A percentile compares a stretch with the other conserved stretches of the same genome.
phyloP scores from a whole-genome alignment of 2,329 filamentous ascomycete species.

The Chaetomiaceae sp. region DNA sequence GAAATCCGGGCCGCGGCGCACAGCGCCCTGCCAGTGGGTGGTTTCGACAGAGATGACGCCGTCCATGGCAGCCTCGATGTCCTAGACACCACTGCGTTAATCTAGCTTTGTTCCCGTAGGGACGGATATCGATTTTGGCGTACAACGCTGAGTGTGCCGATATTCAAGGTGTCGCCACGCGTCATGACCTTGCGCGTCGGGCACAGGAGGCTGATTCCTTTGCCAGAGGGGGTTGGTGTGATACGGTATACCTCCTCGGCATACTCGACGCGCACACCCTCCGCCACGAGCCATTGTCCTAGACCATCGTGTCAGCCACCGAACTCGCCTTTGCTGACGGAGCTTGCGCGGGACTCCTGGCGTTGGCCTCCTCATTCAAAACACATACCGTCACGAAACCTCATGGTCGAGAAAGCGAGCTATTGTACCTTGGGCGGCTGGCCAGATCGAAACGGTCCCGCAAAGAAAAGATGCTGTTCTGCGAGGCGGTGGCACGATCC shows the following conservation, averaged over 20 bases:
- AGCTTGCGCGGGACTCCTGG: too few species aligned
- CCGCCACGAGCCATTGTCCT: conserved; percentile 53
- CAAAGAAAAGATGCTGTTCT: too few species aligned
- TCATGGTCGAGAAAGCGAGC: conserved; percentile 39
- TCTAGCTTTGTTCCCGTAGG: too few species aligned
- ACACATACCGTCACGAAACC: conserved; percentile 59
- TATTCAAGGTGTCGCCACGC: conserved; percentile 54
- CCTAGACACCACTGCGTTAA: conserved; percentile 28
- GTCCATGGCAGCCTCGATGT: conserved; percentile 53
- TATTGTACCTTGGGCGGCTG: too few species aligned
- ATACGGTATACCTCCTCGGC: conserved; percentile 60
- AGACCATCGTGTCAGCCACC: neutral
- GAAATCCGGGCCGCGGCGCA: conserved; percentile 51
- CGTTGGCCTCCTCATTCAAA: too few species aligned
- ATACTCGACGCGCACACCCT: conserved; percentile 58
- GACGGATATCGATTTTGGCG: too few species aligned
- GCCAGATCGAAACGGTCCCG: too few species aligned
- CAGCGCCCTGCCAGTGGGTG: conserved; percentile 54
- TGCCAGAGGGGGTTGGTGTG: conserved; percentile 38
- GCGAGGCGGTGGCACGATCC: neutral
- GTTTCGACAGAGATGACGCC: conserved; percentile 57
- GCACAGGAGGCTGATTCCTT: conserved; percentile 51
- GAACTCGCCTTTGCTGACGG: neutral
- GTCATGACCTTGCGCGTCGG: conserved; percentile 52
- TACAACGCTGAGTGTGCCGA: conserved; percentile 50